Percentiles rank a stretch among this genome's conserved stretches.
phyloP scores from a whole-genome alignment of 495 filamentous ascomycete species.

The Xylaria grammica region DNA sequence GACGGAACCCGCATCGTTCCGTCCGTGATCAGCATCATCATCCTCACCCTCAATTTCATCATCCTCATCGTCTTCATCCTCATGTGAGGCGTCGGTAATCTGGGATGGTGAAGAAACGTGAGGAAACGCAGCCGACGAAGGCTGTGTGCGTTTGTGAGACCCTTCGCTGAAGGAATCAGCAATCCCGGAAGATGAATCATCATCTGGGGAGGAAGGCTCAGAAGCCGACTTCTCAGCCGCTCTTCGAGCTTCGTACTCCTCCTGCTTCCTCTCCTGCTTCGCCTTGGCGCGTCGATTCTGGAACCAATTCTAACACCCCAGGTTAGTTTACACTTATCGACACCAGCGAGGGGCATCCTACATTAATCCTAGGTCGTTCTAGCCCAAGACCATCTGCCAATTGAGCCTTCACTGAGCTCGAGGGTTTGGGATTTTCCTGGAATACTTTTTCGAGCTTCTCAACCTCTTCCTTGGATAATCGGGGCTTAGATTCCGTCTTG shows the following conservation, averaged over 20 bases:
- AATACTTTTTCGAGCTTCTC: slow-evolving; percentile 78
- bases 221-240: slow-evolving; percentile 54
- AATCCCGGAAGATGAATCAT: slow-evolving; percentile 26
- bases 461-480: slow-evolving; percentile 82
- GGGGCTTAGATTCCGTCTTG: slow-evolving; percentile 63
- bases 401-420: slow-evolving; percentile 74
- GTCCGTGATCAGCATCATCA: background rate
- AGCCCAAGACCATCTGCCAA: slow-evolving; percentile 74
- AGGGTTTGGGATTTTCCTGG: slow-evolving; percentile 76
- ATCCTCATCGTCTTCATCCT: slow-evolving; percentile 33
- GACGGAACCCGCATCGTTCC: slow-evolving; percentile 2
- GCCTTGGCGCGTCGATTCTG: slow-evolving; percentile 86
- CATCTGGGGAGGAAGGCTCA: slow-evolving; percentile 43
- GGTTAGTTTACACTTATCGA: slow-evolving; percentile 37
- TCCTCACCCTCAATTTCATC: slow-evolving; percentile 20
- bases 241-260: slow-evolving; percentile 66
- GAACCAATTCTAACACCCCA: slow-evolving; percentile 77
- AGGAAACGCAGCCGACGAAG: slow-evolving; percentile 46
- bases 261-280: slow-evolving; percentile 75
- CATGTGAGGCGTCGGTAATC: slow-evolving; percentile 20
- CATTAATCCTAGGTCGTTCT: slow-evolving; percentile 77
- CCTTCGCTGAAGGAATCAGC: slow-evolving; percentile 39
- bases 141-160: slow-evolving; percentile 38
- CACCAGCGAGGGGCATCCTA: slow-evolving; percentile 48
- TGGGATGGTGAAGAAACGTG: slow-evolving; percentile 29